Evolutionary conservation across 176 grass and related monocot genomes (phyloP), one percentile per base, ranked within the genome.

Genomic region (Pontederia paniculata): DNA sequence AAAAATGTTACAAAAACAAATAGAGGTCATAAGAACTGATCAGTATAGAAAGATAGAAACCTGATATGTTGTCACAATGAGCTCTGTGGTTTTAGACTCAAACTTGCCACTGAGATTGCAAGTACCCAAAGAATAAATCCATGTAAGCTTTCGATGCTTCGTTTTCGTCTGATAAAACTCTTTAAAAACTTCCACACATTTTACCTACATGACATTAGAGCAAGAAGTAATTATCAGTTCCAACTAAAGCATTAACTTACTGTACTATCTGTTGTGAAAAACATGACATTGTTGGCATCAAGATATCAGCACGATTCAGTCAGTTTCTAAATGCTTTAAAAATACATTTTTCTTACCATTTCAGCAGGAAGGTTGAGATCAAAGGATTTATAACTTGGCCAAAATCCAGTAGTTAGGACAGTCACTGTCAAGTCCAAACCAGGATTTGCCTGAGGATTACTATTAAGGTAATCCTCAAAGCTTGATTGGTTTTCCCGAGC

Each of bases 71-170:
- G 83, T 98, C n/a, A 98, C 94, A 74, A 98, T 78, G 23, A 98
- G 77, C 50, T 93, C 87, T 68, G 93, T 98, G 42, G 75, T 79
- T 74, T 88, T 98, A 10, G 72, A 4, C 9, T 98, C 87, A 57
- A 98, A 98, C 63, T 85, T 98, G 18, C 77, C 80, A 54, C 60
- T 85, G 45, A 98, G 77, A 81, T 98, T 88, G 63, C 94, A 98
- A 21, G 87, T 98, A 23, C 94, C 94, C 80, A 98, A 72, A 20
- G 94, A 98, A 71, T 98, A 98, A 80, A 98, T 98, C 94, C 94
- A 98, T 51, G 87, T 93, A 69, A 98, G 83, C 58, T 98, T 98
- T 59, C 94, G 81, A 62, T 88, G 87, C 17, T 98, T 93, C 77
- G 94, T 98, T 84, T 77, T 93, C 69, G 86, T 91, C 62, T 84